Base-by-base conservation (phyloP, 192 early-diverging fungal species). In the Bifiguratus adelaidae region DNA sequence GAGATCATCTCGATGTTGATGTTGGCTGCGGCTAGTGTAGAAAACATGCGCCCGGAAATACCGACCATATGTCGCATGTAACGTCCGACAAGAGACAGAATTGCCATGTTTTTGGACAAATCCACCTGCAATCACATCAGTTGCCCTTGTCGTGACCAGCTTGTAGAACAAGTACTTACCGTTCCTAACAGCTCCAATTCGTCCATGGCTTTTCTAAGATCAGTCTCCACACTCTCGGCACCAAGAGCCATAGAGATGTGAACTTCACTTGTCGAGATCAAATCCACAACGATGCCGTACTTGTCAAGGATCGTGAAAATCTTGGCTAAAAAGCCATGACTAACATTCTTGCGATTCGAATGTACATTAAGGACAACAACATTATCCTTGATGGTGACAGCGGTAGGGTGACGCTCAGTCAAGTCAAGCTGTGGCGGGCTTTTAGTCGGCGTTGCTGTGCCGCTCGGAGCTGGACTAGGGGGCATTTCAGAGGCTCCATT, bases 1-100 rank as follows among this genome's bases (percentile, higher is more conserved):
- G 88, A 91, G 40, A 99, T 99, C 95, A 99, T 99, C 66, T 99
- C 95, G 58, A 99, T 95, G 58, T 99, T 99, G 53, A 99, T 83
- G 47, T 77, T 67, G 34, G 85, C 78, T 38, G 77, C 81, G 12
- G 91, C 89, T 29, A 99, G 67, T 2, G 86, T 89, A 44, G 71
- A 71, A 64, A 99, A 99, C 93, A 99, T 97, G 57, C 71, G 78
- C 20, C 89, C 82, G 6, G 91, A 84, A 38, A 92, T 85, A 43
- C 95, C 95, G 21, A 97, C 93, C 88, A 92, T 91, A 59, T 95
- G 90, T 32, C 87, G 80, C 95, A 99, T 99, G 55, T 93, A 83
- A 36, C 82, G 79, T 36, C 95, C 95, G 7, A 99, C 95, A 33
- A 97, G 75, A 19, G 91, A 95, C 30, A 99, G 69, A 63, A 99